A percentile compares a stretch with the other conserved stretches of the same genome.
phyloP scores from a whole-genome alignment of 2,329 filamentous ascomycete genomes.

The Aspergillus uvarum region DNA sequence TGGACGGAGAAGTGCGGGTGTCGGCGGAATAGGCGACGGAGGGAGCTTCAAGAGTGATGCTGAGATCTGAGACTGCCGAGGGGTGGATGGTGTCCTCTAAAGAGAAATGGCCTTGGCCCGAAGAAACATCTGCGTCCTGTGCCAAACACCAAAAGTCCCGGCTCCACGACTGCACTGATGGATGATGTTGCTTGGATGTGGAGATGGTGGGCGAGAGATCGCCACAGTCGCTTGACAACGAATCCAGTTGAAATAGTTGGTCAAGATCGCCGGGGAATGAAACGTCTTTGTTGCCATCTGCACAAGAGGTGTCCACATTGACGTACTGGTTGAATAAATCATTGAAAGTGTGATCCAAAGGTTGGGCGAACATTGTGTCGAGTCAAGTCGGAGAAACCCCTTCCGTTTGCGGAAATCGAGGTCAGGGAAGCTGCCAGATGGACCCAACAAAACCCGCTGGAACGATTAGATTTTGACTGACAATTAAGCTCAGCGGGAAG shows the following conservation, averaged over 20 bases:
- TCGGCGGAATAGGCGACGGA: slow-evolving; percentile 20
- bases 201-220: slow-evolving; percentile 51
- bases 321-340: slow-evolving; percentile 65
- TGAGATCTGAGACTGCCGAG: slow-evolving; percentile 33
- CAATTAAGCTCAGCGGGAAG: slow-evolving; percentile 16
- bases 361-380: slow-evolving; percentile 49
- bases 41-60: slow-evolving; percentile 35
- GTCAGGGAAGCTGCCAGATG: slow-evolving; percentile 15
- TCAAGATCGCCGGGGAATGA: slow-evolving; percentile 51
- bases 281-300: slow-evolving; percentile 50
- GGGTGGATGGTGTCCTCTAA: slow-evolving; percentile 42
- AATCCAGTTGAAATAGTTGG: slow-evolving; percentile 53
- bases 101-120: slow-evolving; percentile 31
- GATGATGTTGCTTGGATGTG: slow-evolving; percentile 43
- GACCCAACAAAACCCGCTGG: slow-evolving; percentile 15
- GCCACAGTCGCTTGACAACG: slow-evolving; percentile 53
- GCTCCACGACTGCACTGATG: slow-evolving; percentile 53
- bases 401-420: slow-evolving; percentile 39
- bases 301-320: slow-evolving; percentile 56
- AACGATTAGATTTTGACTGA: slow-evolving; percentile 33
- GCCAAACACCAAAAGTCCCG: slow-evolving; percentile 53
- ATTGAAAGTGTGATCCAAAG: slow-evolving; percentile 55
- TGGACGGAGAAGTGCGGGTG: slow-evolving; percentile 34
- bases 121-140: slow-evolving; percentile 47
- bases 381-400: slow-evolving; percentile 45